phyloP scores from a whole-genome alignment of 2,329 filamentous ascomycete species.

The Penicillium capsulatum region DNA sequence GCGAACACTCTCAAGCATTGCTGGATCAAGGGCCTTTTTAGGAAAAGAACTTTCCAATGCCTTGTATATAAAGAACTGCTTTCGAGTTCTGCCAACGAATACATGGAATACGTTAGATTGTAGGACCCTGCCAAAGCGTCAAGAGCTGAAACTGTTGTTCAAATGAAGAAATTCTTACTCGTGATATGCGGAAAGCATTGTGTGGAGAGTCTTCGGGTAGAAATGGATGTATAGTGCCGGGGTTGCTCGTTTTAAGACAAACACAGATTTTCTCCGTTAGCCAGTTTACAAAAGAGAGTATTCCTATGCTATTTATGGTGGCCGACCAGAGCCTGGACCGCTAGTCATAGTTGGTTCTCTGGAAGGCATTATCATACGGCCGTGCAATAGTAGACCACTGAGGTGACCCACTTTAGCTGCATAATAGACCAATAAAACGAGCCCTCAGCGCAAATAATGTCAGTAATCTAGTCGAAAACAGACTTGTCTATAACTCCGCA shows the following conservation, averaged over 20 bases:
- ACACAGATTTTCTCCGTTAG: neutral
- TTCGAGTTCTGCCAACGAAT: constrained; percentile 11
- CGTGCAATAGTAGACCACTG: neutral
- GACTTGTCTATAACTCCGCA: neutral
- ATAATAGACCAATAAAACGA: neutral
- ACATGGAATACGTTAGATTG: constrained; percentile 10
- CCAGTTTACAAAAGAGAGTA: neutral
- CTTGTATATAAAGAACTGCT: constrained; percentile 10
- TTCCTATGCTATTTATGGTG: neutral
- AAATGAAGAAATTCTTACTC: neutral
- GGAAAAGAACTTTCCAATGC: constrained; percentile 9
- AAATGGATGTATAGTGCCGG: constrained; percentile 1
- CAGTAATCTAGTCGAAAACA: neutral
- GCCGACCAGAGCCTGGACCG: neutral
- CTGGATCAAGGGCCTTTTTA: constrained; percentile 9
- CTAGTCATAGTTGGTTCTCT: neutral
- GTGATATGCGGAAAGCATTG: constrained; percentile 2
- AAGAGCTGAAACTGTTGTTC: neutral
- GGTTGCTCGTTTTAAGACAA: neutral
- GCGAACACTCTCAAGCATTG: constrained; percentile 9
- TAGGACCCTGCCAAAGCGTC: constrained; percentile 4
- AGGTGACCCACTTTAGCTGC: neutral
- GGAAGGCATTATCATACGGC: neutral
- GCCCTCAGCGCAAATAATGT: neutral
- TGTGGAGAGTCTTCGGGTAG: neutral